Evolutionary conservation across 1,284 basidiomycete genomes (phyloP), one percentile per base, ranked within the genome.

Genomic region (Cerrena zonata): DNA sequence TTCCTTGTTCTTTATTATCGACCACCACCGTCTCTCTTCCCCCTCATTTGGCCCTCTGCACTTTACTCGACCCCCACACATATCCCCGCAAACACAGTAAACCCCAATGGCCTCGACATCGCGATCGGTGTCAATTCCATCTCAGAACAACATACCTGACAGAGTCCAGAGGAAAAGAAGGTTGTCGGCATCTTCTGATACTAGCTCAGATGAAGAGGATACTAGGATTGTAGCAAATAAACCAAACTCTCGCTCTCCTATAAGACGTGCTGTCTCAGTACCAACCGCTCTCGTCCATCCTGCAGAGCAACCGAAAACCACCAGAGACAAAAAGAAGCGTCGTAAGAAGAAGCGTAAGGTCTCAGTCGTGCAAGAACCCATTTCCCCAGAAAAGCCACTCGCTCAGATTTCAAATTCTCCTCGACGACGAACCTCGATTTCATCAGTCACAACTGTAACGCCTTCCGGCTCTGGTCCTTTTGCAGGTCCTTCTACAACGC

Each of bases 241-340:
- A 15, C 7, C 7, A 7, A 7, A 34, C 15, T 7, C 30, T 34
- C 30, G 7, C 15, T 34, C 30, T 7, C 30, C 30, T 34, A 15
- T 34, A 7, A 34, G 30, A 34, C 30, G 30, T 34, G 30, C 30
- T 34, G 7, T 34, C 15, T 34, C 30, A 7, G 30, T 15, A 7
- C 7, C 15, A 7, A 15, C 15, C 7, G 30, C 30, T 15, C 7
- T 12, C 37, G 24, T 53, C 52, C 37, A 37, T 22, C 15, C 47
- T 49, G 48, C 56, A 56, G 45, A 56, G 55, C 21, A 15, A 4
- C 5, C 41, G 5, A 23, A 10, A 4, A 42, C 13, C 18, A n/a
- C 48, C 18, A 61, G 56, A 38, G 62, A 63, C 18, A 67, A 57
- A 54, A 66, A 58, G 51, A 57, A 52, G 47, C 51, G 61, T 38